Conservation (phyloP, 1,139 yeast genomes). For the Diutina neorugosa region DNA sequence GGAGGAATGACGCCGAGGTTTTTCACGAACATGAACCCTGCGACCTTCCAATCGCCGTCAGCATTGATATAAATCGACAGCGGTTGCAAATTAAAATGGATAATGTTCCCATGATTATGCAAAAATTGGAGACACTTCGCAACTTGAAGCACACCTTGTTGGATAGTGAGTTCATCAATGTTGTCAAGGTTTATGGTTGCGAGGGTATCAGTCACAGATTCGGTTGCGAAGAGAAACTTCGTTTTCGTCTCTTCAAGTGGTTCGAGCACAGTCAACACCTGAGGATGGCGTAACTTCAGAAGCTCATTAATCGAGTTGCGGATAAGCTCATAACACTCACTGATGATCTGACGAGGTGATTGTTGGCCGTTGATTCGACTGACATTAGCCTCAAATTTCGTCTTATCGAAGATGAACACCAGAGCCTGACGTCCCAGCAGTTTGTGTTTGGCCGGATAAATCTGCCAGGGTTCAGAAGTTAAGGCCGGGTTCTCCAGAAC, state of each 20-base stretch:
- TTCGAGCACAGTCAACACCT: conserved; percentile 68
- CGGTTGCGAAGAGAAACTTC: conserved; percentile 75
- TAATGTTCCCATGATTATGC: conserved; percentile 62
- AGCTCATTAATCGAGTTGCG: conserved; percentile 50
- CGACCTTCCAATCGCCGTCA: conserved; percentile 89
- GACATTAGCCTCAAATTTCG: conserved; percentile 51
- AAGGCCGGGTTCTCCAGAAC: conserved; percentile 68
- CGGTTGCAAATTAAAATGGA: conserved; percentile 76
- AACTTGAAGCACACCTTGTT: conserved; percentile 73
- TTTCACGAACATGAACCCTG: conserved; percentile 63
- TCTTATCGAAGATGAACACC: conserved; percentile 81
- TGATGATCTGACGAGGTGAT: conserved; percentile 25
- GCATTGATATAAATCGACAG: conserved; percentile 62
- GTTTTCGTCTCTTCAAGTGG: conserved; percentile 80
- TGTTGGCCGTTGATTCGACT: conserved; percentile 38
- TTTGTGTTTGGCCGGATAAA: conserved; percentile 66
- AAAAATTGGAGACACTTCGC: conserved; percentile 72
- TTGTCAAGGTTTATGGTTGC: conserved; percentile 30
- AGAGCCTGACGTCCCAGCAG: conserved; percentile 50
- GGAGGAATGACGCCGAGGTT: conserved; percentile 35
- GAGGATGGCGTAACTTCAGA: conserved; percentile 81
- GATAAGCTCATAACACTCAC: conserved; percentile 29
- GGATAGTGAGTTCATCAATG: conserved; percentile 60
- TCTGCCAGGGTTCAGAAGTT: conserved; percentile 72
- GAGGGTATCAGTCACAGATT: conserved; percentile 54